Percentiles rank a stretch among this genome's conserved stretches.
Conservation (phyloP, 352 stramenopile genomes). For the Globisporangium cederbergense region DNA sequence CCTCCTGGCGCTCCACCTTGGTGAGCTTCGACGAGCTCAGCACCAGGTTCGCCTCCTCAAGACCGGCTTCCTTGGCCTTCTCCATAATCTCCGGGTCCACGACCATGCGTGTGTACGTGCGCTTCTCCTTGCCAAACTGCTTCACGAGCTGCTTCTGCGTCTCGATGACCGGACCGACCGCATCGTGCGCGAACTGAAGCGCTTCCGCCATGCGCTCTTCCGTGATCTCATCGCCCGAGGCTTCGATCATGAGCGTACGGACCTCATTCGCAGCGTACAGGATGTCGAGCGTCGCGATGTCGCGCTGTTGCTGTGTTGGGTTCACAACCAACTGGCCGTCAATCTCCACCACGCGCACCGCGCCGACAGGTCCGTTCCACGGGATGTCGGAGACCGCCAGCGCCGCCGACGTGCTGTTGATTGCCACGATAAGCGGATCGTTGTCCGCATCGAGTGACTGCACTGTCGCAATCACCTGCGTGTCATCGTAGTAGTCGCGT, state of each 20-base stretch:
- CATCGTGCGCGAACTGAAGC: slow-evolving; percentile 70
- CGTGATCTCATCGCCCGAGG: slow-evolving; percentile 67
- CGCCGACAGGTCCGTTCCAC: slow-evolving; percentile 87
- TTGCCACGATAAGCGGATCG: slow-evolving; percentile 83
- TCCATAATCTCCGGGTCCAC: slow-evolving; percentile 48
- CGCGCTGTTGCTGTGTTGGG: slow-evolving; percentile 70
- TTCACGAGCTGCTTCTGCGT: slow-evolving; percentile 54
- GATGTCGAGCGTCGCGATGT: slow-evolving; percentile 72
- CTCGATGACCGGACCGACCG: slow-evolving; percentile 53
- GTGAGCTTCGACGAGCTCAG: slow-evolving; percentile 31
- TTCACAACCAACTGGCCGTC: slow-evolving; percentile 92
- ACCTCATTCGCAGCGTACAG: slow-evolving; percentile 80
- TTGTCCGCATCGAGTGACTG: slow-evolving; percentile 84
- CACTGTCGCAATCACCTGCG: slow-evolving; percentile 91
- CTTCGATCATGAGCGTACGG: slow-evolving; percentile 88
- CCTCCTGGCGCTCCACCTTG: slow-evolving; percentile 63
- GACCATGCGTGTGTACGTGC: slow-evolving; percentile 42
- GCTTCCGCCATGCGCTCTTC: slow-evolving; percentile 75
- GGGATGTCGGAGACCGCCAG: slow-evolving; percentile 87
- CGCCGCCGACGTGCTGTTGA: slow-evolving; percentile 87
- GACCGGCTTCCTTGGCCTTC: slow-evolving; percentile 55
- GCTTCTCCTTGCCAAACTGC: slow-evolving; percentile 66
- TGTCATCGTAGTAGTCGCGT: slow-evolving; percentile 93
- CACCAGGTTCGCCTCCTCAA: slow-evolving; percentile 37
- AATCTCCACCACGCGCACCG: slow-evolving; percentile 83